These are phyloP conservation scores for Agaricus blazei DNA, from an alignment of 768 basidiomycete genomes.

Conservation along the genomic window DNA sequence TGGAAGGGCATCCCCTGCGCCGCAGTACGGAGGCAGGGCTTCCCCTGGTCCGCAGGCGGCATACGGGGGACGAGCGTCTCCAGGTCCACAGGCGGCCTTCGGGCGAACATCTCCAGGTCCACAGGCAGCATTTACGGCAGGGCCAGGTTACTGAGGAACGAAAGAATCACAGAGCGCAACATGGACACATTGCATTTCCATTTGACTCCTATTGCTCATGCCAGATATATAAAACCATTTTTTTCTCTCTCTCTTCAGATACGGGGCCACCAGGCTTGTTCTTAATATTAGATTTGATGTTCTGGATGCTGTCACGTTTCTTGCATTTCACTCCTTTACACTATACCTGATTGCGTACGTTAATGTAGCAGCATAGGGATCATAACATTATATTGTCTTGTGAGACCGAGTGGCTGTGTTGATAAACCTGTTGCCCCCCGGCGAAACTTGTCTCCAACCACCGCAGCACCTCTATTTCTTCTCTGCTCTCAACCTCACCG, in stretches of 20 bases:
- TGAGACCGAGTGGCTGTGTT: conserved; percentile 8
- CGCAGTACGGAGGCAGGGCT: conserved; percentile 25
- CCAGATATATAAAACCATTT: not conserved
- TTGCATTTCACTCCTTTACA: conserved; percentile 10
- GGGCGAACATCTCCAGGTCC: conserved; percentile 28
- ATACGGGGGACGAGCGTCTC: conserved; percentile 27
- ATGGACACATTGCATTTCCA: conserved; percentile 4
- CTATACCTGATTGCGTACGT: conserved; percentile 11
- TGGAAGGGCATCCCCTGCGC: conserved; percentile 24
- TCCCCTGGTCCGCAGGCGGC: conserved; percentile 25
- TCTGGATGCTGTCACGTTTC: conserved; percentile 5
- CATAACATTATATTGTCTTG: not conserved
- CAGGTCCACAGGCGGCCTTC: conserved; percentile 24
- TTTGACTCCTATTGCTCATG: not conserved
- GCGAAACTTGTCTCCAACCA: not conserved
- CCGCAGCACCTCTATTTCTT: not conserved
- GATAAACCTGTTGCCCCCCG: not conserved
- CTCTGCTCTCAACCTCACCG: not conserved
- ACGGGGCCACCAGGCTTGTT: conserved; percentile 1
- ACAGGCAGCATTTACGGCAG: conserved; percentile 26
- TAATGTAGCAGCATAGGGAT: conserved; percentile 10
- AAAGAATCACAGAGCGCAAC: not conserved
- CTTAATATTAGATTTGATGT: conserved; percentile 9
- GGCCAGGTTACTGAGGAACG: conserved; percentile 32
- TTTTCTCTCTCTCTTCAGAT: not conserved